Base-by-base conservation (phyloP, 768 basidiomycete genomes). In the Pleurotus ostreatus region DNA sequence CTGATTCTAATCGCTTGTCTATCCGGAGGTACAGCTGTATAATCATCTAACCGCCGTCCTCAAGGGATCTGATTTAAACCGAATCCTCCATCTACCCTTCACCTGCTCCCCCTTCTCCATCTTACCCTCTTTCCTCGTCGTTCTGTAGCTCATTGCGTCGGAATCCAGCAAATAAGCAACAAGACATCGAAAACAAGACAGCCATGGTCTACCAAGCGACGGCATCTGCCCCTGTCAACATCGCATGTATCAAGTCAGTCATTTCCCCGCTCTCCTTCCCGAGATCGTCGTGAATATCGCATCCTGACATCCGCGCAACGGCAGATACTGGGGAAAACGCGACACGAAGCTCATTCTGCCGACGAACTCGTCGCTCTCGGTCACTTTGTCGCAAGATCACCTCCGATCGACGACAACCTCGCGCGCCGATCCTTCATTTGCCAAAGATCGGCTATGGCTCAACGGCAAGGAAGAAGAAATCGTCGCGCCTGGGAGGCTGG, bases 271-370 rank as follows among this genome's bases (percentile, higher is more conserved):
- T 49, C 18, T 44, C 16, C 46, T 61, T 57, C 30, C 9, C 11
- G 30, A 34, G 9, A 34, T 8, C 30, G 38, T 60, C 58, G 16
- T 37, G 38, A 11, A 56, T 20, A 38, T 49, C 40, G 26, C n/a
- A 23, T 5, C 41, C 55, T 26, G 15, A 40, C 38, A 52, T 47
- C 4, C 45, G 34, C 15, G 41, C 41, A 22, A 22, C 57, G 55
- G 16, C 57, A 95, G 91, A 70, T 98, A 98, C 79, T 99, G 97
- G 97, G 97, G 97, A 61, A 99, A 99, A 73, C 90, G 97, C 59
- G 90, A 98, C 72, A 95, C 93, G 3, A 82, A 86, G 63, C 84
- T 98, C 60, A 98, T 98, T 68, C 78, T 99, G 56, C 97, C 97
- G 44, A 98, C 55, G 60, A 99, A 99, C 74, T 93, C 94, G 0